phyloP scores from a whole-genome alignment of 1,284 basidiomycete species.

The Irpex lacteus region DNA sequence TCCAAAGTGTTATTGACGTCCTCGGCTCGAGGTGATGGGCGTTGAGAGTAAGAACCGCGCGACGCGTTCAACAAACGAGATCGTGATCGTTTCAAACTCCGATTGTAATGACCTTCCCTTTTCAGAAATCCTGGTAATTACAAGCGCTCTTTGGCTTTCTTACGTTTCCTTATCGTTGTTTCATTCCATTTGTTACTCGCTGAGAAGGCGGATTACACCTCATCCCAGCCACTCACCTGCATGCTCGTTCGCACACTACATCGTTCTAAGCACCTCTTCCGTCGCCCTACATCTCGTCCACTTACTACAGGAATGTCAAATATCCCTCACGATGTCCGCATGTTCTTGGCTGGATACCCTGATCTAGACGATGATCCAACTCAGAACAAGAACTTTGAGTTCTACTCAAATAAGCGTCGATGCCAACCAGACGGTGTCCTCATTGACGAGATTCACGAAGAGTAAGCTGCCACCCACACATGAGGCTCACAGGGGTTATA shows the following conservation, averaged over 20 bases:
- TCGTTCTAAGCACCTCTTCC: not conserved
- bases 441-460: constrained; percentile 62
- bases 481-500: not conserved
- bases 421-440: constrained; percentile 61
- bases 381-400: constrained; percentile 51
- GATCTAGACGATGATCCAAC: constrained; percentile 36
- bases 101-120: not conserved
- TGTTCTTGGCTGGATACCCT: constrained; percentile 65
- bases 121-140: not conserved
- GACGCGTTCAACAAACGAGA: constrained; percentile 9
- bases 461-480: constrained; percentile 33
- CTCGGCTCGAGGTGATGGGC: not conserved
- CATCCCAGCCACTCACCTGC: not conserved
- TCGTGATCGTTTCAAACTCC: not conserved
- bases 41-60: not conserved
- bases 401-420: constrained; percentile 57
- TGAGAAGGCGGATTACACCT: not conserved
- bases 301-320: not conserved
- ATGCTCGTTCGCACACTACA: not conserved
- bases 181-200: not conserved
- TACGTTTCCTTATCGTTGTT: not conserved
- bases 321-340: constrained; percentile 55
- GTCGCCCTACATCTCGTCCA: not conserved
- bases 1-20: not conserved
- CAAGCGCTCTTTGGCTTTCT: not conserved